Percentiles rank a stretch among this genome's conserved stretches.
Evolutionary conservation across 768 basidiomycete species (phyloP).

Genomic region (Stropharia rugosoannulata): DNA sequence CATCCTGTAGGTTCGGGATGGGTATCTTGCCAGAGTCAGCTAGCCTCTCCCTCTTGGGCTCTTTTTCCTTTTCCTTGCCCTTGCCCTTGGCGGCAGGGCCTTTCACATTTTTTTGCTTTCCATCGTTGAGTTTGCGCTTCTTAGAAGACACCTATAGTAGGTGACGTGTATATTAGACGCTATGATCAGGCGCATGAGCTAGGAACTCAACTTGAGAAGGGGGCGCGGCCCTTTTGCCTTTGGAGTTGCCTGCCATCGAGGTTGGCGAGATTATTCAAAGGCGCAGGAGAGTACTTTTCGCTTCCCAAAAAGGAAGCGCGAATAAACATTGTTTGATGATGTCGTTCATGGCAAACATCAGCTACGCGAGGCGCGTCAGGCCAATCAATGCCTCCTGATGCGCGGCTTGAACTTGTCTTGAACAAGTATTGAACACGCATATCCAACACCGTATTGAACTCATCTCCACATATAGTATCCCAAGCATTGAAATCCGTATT

Average conservation of each 20-base stretch:
- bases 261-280: neutral
- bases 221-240: constrained; percentile 33
- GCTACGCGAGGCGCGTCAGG: neutral
- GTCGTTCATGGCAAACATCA: constrained; percentile 4
- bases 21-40: constrained; percentile 59
- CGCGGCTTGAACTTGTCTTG: too few relatives aligned
- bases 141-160: constrained; percentile 45
- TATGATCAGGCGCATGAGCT: neutral
- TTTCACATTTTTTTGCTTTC: constrained; percentile 18
- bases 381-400: too few relatives aligned
- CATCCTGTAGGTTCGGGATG: constrained; percentile 51
- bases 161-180: constrained; percentile 4
- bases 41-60: constrained; percentile 51
- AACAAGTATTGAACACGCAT: too few relatives aligned
- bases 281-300: neutral
- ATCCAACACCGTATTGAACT: too few relatives aligned
- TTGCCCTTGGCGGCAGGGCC: constrained; percentile 3
- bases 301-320: constrained; percentile 1
- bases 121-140: constrained; percentile 54
- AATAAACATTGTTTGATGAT: constrained; percentile 4
- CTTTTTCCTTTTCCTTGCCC: constrained; percentile 20
- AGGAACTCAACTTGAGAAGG: constrained; percentile 24
- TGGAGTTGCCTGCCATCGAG: constrained; percentile 24
- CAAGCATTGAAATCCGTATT: too few relatives aligned
- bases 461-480: too few relatives aligned